These are phyloP conservation scores for Phytophthora melonis DNA, from an alignment of 352 stramenopile species.

Conservation along the genomic window DNA sequence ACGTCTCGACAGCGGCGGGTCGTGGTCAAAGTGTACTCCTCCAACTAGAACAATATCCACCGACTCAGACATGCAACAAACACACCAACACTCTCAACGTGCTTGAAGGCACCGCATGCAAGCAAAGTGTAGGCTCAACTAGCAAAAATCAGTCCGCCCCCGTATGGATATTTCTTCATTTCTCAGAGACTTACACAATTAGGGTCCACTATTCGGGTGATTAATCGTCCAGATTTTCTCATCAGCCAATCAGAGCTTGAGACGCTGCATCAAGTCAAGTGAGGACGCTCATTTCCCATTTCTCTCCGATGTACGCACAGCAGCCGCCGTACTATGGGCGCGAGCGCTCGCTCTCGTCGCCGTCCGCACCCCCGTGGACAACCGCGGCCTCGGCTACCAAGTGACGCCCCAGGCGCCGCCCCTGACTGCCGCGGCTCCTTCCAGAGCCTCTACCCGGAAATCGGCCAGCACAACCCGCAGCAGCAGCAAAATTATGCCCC, in stretches of 20 bases:
- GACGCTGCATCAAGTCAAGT: not conserved
- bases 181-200: not conserved
- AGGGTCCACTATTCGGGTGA: not conserved
- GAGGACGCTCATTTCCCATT: constrained; percentile 23
- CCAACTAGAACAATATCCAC: constrained; percentile 18
- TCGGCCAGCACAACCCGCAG: constrained; percentile 19
- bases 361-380: constrained; percentile 51
- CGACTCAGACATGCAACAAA: not conserved
- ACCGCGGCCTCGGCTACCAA: constrained; percentile 29
- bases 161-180: constrained; percentile 18
- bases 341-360: constrained; percentile 43
- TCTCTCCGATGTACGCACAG: constrained; percentile 33
- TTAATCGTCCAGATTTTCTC: not conserved
- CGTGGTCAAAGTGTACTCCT: constrained; percentile 66
- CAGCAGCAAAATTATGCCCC: constrained; percentile 12
- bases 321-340: constrained; percentile 22
- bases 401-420: constrained; percentile 26
- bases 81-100: constrained; percentile 14
- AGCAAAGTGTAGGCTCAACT: constrained; percentile 4
- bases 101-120: too few species aligned
- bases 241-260: not conserved
- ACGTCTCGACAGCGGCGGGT: constrained; percentile 56
- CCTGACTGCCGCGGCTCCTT: constrained; percentile 39
- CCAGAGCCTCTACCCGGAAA: constrained; percentile 34
- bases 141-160: not conserved